phyloP scores from a whole-genome alignment of 2,329 filamentous ascomycete species.

The Colletotrichum paranaense region DNA sequence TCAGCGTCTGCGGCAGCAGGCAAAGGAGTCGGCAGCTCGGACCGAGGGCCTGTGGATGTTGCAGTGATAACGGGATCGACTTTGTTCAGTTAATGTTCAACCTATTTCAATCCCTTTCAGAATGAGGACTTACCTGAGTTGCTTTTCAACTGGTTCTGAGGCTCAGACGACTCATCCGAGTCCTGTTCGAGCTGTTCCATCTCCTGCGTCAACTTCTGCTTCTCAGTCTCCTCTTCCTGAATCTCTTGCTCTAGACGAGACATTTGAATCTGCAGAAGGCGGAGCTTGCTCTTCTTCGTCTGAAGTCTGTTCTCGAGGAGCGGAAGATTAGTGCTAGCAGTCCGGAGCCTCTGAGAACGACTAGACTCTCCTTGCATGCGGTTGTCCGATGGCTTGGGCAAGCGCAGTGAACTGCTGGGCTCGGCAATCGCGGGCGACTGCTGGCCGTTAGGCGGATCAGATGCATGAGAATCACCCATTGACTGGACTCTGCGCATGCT shows the following conservation, averaged over 20 bases:
- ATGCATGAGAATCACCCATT: slow-evolving; percentile 34
- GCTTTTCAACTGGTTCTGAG: slow-evolving; percentile 26
- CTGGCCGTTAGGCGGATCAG: slow-evolving; percentile 36
- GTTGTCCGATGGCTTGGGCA: slow-evolving; percentile 41
- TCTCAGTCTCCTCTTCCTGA: slow-evolving; percentile 48
- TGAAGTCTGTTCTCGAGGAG: slow-evolving; percentile 51
- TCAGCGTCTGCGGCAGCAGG: background rate
- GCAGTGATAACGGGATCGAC: slow-evolving; percentile 21
- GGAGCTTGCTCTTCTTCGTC: slow-evolving; percentile 60
- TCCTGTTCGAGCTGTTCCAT: slow-evolving; percentile 32
- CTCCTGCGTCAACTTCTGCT: slow-evolving; percentile 46
- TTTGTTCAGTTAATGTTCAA: background rate
- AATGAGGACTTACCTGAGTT: slow-evolving; percentile 22
- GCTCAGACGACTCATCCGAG: slow-evolving; percentile 19
- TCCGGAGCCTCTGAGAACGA: slow-evolving; percentile 45
- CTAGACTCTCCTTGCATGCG: slow-evolving; percentile 20
- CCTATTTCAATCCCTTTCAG: background rate
- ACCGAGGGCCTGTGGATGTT: background rate
- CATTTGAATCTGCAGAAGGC: slow-evolving; percentile 58
- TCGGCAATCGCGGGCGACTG: slow-evolving; percentile 41
- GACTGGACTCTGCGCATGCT: slow-evolving; percentile 36
- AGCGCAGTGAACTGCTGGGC: slow-evolving; percentile 37
- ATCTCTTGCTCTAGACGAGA: slow-evolving; percentile 61
- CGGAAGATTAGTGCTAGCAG: slow-evolving; percentile 52
- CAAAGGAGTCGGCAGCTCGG: background rate